A percentile compares a stretch with the other conserved stretches of the same genome.
phyloP scores from a whole-genome alignment of 169 alveolate genomes.

The Eimeria praecox region DNA sequence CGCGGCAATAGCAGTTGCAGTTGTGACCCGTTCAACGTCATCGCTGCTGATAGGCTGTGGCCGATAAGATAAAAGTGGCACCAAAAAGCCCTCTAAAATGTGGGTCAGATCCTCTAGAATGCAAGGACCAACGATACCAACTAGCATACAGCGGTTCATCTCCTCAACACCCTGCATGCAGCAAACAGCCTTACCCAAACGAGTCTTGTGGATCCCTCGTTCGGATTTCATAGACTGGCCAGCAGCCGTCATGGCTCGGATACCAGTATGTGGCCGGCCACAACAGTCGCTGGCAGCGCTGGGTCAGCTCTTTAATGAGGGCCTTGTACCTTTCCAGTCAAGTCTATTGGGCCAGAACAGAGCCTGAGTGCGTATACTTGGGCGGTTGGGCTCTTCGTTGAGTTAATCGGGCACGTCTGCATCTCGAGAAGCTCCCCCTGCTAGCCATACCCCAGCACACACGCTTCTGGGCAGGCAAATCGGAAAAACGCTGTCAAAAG shows the following conservation, averaged over 20 bases:
- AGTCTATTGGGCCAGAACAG: constrained; percentile 55
- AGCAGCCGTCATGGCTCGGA: not conserved
- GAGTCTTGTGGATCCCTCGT: not conserved
- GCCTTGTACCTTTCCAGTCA: constrained; percentile 61
- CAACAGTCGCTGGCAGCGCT: not conserved
- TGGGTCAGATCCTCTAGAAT: constrained; percentile 60
- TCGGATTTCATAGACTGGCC: not conserved
- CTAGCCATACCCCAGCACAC: not conserved
- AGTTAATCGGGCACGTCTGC: not conserved
- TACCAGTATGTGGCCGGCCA: not conserved
- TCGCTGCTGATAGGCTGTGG: not conserved
- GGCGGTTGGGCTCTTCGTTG: not conserved
- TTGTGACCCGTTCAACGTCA: not conserved
- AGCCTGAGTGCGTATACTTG: constrained; percentile 58
- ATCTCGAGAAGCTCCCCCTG: constrained; percentile 58
- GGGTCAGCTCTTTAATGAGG: not conserved
- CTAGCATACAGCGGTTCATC: constrained; percentile 74
- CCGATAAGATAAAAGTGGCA: constrained; percentile 57
- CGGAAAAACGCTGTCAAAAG: not conserved
- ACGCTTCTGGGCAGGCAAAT: not conserved
- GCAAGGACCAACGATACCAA: constrained; percentile 21
- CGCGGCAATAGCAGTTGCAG: constrained; percentile 2
- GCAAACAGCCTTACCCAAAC: not conserved
- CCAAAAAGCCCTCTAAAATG: constrained; percentile 43
- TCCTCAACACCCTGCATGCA: constrained; percentile 23